Evolutionary conservation across 768 basidiomycete species (phyloP), one percentile per base, ranked within the genome.

Genomic region (Gloeophyllum trabeum): DNA sequence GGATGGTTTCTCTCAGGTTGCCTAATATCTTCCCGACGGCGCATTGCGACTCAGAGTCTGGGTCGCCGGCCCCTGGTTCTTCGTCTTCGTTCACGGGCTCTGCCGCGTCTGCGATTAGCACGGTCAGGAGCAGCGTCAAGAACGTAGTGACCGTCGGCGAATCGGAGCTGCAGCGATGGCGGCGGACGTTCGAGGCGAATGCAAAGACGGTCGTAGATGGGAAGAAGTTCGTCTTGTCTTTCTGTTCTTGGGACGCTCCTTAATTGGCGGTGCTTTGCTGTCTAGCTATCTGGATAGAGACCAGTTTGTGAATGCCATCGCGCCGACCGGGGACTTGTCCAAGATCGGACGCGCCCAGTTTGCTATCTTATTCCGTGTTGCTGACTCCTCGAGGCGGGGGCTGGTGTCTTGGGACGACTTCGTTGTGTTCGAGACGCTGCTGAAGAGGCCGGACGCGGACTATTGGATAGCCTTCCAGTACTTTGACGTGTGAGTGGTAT

Each of bases 391-490:
- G 35, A 74, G 76, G 56, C 75, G 79, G 49, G 89, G 81, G 26
- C 65, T 85, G 20, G 73, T 94, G 42, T 83, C 84, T 40, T 97
- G 90, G 83, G 91, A 96, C 53, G 96, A 99, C 61, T 99, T 96
- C 51, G 81, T 80, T 4, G 82, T 94, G 47, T 99, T 99, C 57
- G 85, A 98, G 67, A 93, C 91, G 14, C 65, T 88, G 48, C 64
- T 94, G 53, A 91, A 97, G 67, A 73, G 87, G 49, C 89, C 94
- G 16, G 94, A 97, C 61, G 94, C 94, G 23, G 92, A 97, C 59
- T 93, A 94, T 61, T 89, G 85, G 74, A 92, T 93, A 61, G 91
- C 92, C 16, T 94, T 94, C 69, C 82, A 87, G 58, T 93, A 88
- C 57, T 96, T 94, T 60, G 92, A 96, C 60, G 84, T 83, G 90